A percentile compares a stretch with the other conserved stretches of the same genome.
These are phyloP conservation scores for Fusarium ramigenum DNA, from an alignment of 2,329 filamentous ascomycete species.

Conservation along the genomic window DNA sequence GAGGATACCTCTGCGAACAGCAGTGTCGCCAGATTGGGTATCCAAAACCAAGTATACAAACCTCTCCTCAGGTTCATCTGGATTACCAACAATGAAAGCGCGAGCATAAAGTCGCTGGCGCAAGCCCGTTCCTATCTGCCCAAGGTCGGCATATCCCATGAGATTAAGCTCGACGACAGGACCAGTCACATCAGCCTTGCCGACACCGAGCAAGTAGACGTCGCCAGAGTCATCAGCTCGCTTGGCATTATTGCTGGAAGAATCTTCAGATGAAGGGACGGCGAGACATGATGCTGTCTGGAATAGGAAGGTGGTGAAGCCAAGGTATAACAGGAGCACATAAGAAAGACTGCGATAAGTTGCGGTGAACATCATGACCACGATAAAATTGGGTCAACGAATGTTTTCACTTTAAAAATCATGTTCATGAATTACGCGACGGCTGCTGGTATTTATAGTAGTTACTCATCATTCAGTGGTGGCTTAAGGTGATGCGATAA, in stretches of 20 bases:
- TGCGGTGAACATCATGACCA: not conserved
- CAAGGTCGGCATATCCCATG: slow-evolving; percentile 8
- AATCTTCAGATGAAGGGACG: not conserved
- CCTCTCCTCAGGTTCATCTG: not conserved
- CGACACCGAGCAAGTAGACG: not conserved
- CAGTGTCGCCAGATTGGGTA: not conserved
- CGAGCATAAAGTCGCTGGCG: not conserved
- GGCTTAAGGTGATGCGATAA: not conserved
- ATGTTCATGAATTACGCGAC: fast-evolving
- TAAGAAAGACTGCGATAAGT: not conserved
- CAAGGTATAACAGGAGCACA: not conserved
- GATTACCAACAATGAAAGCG: not conserved
- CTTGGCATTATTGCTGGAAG: fast-evolving
- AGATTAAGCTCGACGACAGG: slow-evolving; percentile 15
- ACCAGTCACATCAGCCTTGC: slow-evolving; percentile 3
- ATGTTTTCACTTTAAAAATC: fast-evolving
- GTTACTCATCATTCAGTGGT: not conserved
- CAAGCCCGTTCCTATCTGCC: not conserved
- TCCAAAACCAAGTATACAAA: slow-evolving; percentile 1
- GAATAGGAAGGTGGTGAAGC: not conserved
- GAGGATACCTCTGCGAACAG: not conserved
- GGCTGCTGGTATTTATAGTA: not conserved
- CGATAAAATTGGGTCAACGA: not conserved
- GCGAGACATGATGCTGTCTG: not conserved
- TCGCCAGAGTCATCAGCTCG: not conserved